Base-by-base conservation (phyloP, 2,329 filamentous ascomycete species). In the Neofusicoccum laricinum region DNA sequence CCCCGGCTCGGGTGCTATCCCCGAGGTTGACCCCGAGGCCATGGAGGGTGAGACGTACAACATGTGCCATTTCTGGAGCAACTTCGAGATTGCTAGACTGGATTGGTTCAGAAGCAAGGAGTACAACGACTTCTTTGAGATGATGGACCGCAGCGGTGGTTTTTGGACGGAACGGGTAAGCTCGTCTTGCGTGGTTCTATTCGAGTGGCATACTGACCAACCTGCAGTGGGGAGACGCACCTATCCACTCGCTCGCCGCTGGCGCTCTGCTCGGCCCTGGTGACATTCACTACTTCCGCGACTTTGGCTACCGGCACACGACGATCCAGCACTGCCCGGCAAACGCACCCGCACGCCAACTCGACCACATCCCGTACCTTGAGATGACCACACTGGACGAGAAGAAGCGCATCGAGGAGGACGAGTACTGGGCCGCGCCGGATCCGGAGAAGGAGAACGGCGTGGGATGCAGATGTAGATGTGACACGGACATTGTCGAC, bases 31-130 rank as follows among this genome's bases (percentile, higher is more conserved):
- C 73, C 88, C 90, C 0, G 93, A 98, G 73, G 86, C 89, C 46
- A 99, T 99, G 95, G 94, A 98, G 75, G 92, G 93, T 68, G 95
- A 99, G 77, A 91, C 89, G 71, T 99, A 99, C 84, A 99, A 99
- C 81, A 99, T 99, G 95, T 99, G 95, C 77, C 95, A 99, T 82
- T 99, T 97, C 83, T 99, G 95, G 95, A 97, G 93, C 77, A 99
- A 99, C 78, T 99, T 99, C 70, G 95, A 99, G 79, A 99, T 99
- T 80, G 95, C 95, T 14, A 88, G 89, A 66, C 85, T 99, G 66
- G 90, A 92, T 80, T 99, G 93, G 88, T 98, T 98, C 86, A 88
- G 95, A 71, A 97, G 93, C 82, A 94, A 97, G 80, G 91, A 93
- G 74, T 99, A 99, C 76, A 90, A 96, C 71, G 95, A 97, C 69